Evolutionary conservation across 2,329 filamentous ascomycete species (phyloP), one percentile per base, ranked within the genome.

Genomic region (Alternaria hordeiaustralica): DNA sequence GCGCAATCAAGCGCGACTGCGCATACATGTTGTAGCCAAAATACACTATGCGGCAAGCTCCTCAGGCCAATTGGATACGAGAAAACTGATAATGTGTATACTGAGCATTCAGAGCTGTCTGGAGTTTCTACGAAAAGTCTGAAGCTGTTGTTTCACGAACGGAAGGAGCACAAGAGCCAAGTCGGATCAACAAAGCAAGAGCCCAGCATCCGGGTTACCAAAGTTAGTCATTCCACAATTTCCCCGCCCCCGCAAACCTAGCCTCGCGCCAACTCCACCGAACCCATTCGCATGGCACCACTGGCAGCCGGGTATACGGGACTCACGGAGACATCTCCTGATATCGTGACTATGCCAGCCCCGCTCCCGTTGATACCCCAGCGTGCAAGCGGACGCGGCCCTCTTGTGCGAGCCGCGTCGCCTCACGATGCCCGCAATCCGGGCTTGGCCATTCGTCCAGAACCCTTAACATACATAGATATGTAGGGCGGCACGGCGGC

Each of bases 171-270:
- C 23, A 23, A 23, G 23, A 23, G 23, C 23, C 23, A 23, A 23
- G 18, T 30, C 26, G 21, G 36, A 58, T 28, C 45, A 49, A 51
- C 44, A 15, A 20, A 51, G 26, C n/a, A 36, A 20, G 43, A 47
- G 54, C 58, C 59, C 59, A 58, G 46, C 36, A 58, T 53, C 33
- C 54, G 59, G 54, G 46, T 51, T 61, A 28, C 59, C 46, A n/a
- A 58, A 58, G 26, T 26, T 26, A 53, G 54, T 20, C 21, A 61
- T 36, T 25, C 59, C 59, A 55, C 49, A 36, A 60, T 60, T 60
- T 55, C 88, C 65, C 87, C 84, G 44, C 89, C 68, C 67, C 68
- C 69, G 63, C 67, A 68, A 68, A 69, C 26, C 41, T 43, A 61
- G 54, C 46, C 23, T 44, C 33, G 26, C 36, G 12, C 54, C 28